Conservation (phyloP, 257 asterid species). For the Dorcoceras hygrometricum region DNA sequence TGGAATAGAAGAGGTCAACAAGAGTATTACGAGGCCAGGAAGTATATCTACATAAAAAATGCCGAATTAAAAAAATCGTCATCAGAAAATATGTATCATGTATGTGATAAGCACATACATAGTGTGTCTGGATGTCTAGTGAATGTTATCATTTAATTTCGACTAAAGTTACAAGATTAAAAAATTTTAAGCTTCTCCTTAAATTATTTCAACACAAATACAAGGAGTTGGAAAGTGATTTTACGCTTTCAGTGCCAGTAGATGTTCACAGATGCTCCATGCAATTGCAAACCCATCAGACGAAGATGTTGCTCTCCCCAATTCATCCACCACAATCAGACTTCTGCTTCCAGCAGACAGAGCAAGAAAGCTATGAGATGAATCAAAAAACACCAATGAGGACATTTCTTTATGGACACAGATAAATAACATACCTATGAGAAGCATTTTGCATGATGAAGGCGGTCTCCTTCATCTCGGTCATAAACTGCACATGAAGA, state of each 20-base stretch:
- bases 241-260: slow-evolving; percentile 80
- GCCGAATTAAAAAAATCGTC: too few relatives aligned
- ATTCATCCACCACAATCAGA: slow-evolving; percentile 89
- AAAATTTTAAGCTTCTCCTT: slow-evolving; percentile 3
- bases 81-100: too few relatives aligned
- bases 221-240: slow-evolving; percentile 22
- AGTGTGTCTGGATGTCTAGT: too few relatives aligned
- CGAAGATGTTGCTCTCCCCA: slow-evolving; percentile 98
- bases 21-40: too few relatives aligned
- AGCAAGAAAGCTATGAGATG: slow-evolving; percentile 22
- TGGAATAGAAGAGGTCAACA: too few relatives aligned
- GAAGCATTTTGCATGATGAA: slow-evolving; percentile 93
- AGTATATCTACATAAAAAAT: too few relatives aligned
- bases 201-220: slow-evolving; percentile 5
- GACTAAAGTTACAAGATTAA: neutral
- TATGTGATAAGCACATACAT: too few relatives aligned
- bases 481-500: slow-evolving; percentile 72
- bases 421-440: slow-evolving; percentile 45
- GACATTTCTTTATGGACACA: slow-evolving; percentile 1
- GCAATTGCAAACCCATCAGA: slow-evolving; percentile 96
- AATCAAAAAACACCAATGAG: slow-evolving; percentile 22
- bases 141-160: too few relatives aligned
- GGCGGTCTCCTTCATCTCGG: slow-evolving; percentile 97
- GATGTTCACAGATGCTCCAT: slow-evolving; percentile 98
- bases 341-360: slow-evolving; percentile 56